These are phyloP conservation scores for Aspergillus sojae DNA, from an alignment of 2,329 filamentous ascomycete species.

Conservation along the genomic window DNA sequence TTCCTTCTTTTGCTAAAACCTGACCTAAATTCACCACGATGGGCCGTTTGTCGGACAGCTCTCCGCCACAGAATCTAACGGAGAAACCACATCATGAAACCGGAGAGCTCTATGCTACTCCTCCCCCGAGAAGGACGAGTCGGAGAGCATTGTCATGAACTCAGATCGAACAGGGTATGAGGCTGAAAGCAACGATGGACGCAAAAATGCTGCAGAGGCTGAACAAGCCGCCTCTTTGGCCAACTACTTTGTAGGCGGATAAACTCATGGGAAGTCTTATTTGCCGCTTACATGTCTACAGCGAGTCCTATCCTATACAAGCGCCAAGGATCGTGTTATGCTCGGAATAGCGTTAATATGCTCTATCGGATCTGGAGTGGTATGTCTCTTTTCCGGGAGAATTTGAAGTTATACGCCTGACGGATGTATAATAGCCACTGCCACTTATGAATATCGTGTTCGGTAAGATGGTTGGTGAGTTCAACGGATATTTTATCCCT, in stretches of 20 bases:
- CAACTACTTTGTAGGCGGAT: conserved; percentile 18
- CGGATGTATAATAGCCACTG: conserved; percentile 17
- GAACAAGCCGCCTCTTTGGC: conserved; percentile 14
- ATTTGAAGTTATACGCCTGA: background rate
- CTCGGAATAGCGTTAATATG: conserved; percentile 25
- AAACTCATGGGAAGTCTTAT: background rate
- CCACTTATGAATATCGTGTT: conserved; percentile 65
- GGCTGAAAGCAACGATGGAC: background rate
- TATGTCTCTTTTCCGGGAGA: conserved; percentile 19
- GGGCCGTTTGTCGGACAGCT: background rate
- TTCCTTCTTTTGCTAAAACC: background rate
- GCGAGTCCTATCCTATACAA: conserved; percentile 28
- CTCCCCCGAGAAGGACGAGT: background rate
- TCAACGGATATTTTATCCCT: conserved; percentile 58
- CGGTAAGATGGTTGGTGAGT: conserved; percentile 57
- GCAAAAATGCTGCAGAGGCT: conserved; percentile 1
- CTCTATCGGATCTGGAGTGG: conserved; percentile 29
- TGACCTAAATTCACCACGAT: background rate
- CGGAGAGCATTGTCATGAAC: background rate
- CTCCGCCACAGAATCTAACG: background rate
- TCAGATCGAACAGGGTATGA: background rate
- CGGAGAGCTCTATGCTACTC: background rate
- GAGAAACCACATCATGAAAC: background rate
- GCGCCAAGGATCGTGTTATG: conserved; percentile 18
- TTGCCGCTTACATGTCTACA: conserved; percentile 5